Percentiles rank a stretch among this genome's conserved stretches.
Evolutionary conservation across 2,329 filamentous ascomycete genomes (phyloP).

Genomic region (Botrytis pseudocinerea): DNA sequence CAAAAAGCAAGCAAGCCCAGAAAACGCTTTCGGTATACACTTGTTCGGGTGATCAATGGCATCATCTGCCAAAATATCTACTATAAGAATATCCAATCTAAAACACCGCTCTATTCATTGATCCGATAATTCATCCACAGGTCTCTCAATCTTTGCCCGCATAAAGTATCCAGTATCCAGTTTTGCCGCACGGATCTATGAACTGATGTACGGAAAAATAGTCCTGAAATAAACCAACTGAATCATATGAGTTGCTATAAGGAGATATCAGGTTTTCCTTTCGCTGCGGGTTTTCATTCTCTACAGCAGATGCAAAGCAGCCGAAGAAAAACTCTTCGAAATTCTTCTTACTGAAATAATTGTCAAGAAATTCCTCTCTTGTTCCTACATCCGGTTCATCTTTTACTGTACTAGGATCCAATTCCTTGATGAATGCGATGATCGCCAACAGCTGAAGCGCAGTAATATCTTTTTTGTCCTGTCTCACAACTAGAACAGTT

Average conservation of each 20-base stretch:
- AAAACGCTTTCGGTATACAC: background rate
- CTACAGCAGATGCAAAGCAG: accelerated
- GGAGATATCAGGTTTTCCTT: background rate
- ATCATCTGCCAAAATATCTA: background rate
- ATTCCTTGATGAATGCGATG: accelerated
- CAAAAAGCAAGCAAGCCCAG: background rate
- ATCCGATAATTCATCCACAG: too few species aligned
- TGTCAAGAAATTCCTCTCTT: too few species aligned
- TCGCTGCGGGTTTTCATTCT: too few species aligned
- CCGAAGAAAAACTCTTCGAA: background rate
- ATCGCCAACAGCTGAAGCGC: background rate
- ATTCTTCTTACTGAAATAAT: background rate
- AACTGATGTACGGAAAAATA: accelerated
- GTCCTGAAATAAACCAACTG: background rate
- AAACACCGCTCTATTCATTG: too few species aligned
- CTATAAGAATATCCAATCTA: background rate
- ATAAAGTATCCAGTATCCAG: background rate
- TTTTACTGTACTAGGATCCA: too few species aligned
- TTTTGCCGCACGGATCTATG: too few species aligned
- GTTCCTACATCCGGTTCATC: background rate
- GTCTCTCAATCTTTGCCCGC: accelerated
- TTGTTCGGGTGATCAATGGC: background rate
- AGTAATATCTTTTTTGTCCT: background rate
- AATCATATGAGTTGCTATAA: background rate
- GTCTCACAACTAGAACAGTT: background rate